A percentile compares a stretch with the other conserved stretches of the same genome.
These are phyloP conservation scores for Middelhovenomyces tepae DNA, from an alignment of 805 yeast species.

Conservation along the genomic window DNA sequence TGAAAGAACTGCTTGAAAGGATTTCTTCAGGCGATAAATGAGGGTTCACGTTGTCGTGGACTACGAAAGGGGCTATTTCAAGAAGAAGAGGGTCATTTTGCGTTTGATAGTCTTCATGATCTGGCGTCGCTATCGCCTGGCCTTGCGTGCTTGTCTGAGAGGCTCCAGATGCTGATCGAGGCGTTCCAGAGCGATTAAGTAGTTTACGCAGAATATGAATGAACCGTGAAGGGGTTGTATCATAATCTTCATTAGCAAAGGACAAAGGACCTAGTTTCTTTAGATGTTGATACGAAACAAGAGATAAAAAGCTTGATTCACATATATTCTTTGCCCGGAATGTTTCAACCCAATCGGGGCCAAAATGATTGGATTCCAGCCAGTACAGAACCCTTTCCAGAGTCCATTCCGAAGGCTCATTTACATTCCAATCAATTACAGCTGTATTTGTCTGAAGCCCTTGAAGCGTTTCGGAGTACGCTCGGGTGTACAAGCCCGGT, in stretches of 20 bases:
- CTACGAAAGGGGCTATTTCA: too few relatives aligned
- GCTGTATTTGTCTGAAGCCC: too few relatives aligned
- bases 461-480: too few relatives aligned
- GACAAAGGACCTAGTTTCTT: conserved; percentile 31
- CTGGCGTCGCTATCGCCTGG: too few relatives aligned
- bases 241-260: conserved; percentile 28
- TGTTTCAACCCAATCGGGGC: conserved; percentile 61
- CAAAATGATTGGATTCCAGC: conserved; percentile 62
- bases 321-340: conserved; percentile 49
- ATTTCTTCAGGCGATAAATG: too few relatives aligned
- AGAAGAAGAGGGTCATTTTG: too few relatives aligned
- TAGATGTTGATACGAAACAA: conserved; percentile 62
- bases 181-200: conserved; percentile 21
- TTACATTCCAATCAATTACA: conserved; percentile 48
- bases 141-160: too few relatives aligned
- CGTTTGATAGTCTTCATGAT: too few relatives aligned
- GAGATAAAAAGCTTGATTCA: conserved; percentile 55
- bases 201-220: conserved; percentile 46
- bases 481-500: too few relatives aligned
- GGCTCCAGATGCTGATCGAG: too few relatives aligned
- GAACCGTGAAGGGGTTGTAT: conserved; percentile 48
- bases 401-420: conserved; percentile 60
- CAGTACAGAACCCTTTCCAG: conserved; percentile 56
- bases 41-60: too few relatives aligned
- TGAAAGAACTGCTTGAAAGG: too few relatives aligned